Evolutionary conservation across 2,329 filamentous ascomycete genomes (phyloP), one percentile per base, ranked within the genome.

Genomic region (Aurifilum marmelostoma): DNA sequence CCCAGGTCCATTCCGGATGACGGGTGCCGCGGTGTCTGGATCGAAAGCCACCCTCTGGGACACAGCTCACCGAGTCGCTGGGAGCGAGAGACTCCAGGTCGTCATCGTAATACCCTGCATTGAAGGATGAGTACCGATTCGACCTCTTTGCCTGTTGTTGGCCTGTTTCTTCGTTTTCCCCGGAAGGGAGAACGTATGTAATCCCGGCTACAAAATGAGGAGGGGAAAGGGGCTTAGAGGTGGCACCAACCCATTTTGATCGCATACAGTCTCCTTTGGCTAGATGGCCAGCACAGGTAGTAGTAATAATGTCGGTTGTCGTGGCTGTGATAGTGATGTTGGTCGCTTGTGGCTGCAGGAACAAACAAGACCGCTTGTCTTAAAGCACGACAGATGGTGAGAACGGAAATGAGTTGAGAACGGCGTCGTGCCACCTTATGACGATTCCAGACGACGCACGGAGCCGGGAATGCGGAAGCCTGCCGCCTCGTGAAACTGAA

Each of bases 41-140:
- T n/a, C 39, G 47, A 41, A 63, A 63, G 61, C 61, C 61, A 12
- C 61, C 61, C 14, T 63, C 61, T 34, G 61, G 39, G 39, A 63
- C 61, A 29, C 61, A 63, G 61, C 61, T 63, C 12, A 63, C 24
- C 2, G 61, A 63, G 61, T 63, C 61, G 61, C 61, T 63, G 61
- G 61, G 61, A 29, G 61, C 61, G n/a, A 63, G 61, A 14, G 61
- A 63, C 21, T 63, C 61, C 61, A 63, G 41, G 27, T 63, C 61
- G 7, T 63, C 61, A 27, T 63, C 61, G n/a, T 47, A 27, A 16
- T 63, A 63, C 24, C 61, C 61, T 63, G 41, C 8, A 12, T 9
- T 34, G 8, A 29, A 9, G 29, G 4, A 8, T 62, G n/a, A 62
- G 59, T 21, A 47, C 37, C 37, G 6, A n/a, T 37, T 21, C 4